Conservation (phyloP, 495 filamentous ascomycete species). For the Aspergillus nidulans region DNA sequence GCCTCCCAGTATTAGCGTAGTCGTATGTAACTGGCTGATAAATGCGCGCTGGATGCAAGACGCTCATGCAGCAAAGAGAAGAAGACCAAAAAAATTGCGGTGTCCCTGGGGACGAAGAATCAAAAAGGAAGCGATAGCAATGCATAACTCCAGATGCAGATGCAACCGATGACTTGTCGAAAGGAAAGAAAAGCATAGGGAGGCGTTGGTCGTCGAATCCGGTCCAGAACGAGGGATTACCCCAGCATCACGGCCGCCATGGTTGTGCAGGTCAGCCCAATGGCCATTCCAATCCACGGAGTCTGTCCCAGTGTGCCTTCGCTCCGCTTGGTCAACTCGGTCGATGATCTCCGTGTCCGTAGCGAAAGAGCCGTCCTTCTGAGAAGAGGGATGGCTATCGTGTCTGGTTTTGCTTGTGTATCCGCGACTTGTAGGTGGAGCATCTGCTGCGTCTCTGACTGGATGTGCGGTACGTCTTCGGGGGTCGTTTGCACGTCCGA, state of each 20-base stretch:
- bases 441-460: constrained; percentile 11
- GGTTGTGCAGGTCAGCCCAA: constrained; percentile 43
- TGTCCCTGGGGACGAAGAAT: constrained; percentile 3
- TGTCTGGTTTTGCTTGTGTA: constrained; percentile 5
- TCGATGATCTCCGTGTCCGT: constrained; percentile 18
- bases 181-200: background rate
- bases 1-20: constrained; percentile 6
- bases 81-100: background rate
- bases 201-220: background rate
- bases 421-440: constrained; percentile 6
- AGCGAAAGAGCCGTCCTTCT: constrained; percentile 16
- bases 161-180: background rate
- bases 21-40: constrained; percentile 7
- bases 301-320: constrained; percentile 45
- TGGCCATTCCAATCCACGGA: constrained; percentile 48
- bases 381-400: constrained; percentile 8
- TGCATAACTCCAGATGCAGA: constrained; percentile 21
- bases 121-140: constrained; percentile 7
- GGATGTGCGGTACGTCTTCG: constrained; percentile 4
- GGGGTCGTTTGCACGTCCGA: constrained; percentile 15
- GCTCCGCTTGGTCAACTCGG: constrained; percentile 28
- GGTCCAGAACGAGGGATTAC: constrained; percentile 8
- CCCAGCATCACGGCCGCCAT: constrained; percentile 45
- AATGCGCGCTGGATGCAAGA: constrained; percentile 19
- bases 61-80: constrained; percentile 16